Base-by-base conservation (phyloP, 2,329 filamentous ascomycete species). In the Apiospora arundinis region DNA sequence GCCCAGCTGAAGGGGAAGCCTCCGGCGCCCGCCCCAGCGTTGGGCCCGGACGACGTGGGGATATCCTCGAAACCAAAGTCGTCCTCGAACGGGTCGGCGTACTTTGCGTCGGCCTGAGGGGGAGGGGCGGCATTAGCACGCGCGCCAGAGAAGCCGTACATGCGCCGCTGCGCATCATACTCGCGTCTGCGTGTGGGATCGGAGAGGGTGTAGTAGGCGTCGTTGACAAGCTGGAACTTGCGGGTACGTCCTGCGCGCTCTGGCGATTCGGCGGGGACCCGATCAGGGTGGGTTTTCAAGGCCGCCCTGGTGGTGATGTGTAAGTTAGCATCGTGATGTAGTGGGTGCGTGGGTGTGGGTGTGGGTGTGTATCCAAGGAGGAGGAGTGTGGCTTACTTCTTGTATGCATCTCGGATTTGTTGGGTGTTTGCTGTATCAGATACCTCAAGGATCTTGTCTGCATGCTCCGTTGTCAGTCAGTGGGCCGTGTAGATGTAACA, bases 371-470 rank as follows among this genome's bases (percentile, higher is more conserved):
- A 70, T 21, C 52, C 46, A 48, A 63, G 45, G 18, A 11, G 25
- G 7, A 48, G 25, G 48, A 4, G 6, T 65, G 44, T 40, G 18
- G 68, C 80, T 69, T 78, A 93, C 92, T 92, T 92, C 82, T 99
- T 99, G 87, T 98, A 99, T 68, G 95, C 96, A 86, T 94, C 93
- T 77, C 95, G 93, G 79, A 99, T 92, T 81, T 98, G 93, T 78
- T 95, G 91, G 72, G 91, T 90, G 0, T 91, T 92, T 45, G 95
- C 95, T 76, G 88, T 92, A 46, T 93, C 88, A 69, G 91, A 80
- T 73, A 97, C 82, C 74, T 92, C 92, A 68, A 97, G 91, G 74
- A 93, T 88, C 68, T 88, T 90, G 83, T 95, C 93, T 95, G 74
- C 37, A 40, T 63, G 56, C 18, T 40, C 56, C 56, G 56, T 49